These are phyloP conservation scores for Pseudonitzschia pungens DNA, from an alignment of 108 stramenopile species.

Conservation along the genomic window DNA sequence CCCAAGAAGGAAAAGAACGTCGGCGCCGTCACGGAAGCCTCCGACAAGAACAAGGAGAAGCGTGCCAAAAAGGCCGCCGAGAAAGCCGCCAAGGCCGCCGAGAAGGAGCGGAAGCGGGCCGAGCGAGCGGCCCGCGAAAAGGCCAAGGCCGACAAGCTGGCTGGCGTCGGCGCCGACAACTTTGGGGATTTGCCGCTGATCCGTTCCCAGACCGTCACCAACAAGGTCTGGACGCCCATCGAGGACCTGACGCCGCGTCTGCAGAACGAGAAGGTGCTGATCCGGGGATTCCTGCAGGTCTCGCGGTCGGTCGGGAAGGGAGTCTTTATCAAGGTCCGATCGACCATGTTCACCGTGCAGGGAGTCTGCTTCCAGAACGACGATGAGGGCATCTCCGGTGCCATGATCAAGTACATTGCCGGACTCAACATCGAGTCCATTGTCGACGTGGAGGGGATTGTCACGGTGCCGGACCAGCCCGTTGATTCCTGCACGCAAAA, in stretches of 20 bases:
- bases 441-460: constrained; percentile 87
- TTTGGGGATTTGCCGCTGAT: constrained; percentile 92
- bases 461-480: constrained; percentile 81
- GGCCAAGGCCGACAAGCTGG: constrained; percentile 80
- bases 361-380: constrained; percentile 83
- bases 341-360: constrained; percentile 91
- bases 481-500: constrained; percentile 92
- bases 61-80: constrained; percentile 77
- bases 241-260: constrained; percentile 67
- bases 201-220: constrained; percentile 63
- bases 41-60: constrained; percentile 82
- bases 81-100: constrained; percentile 85
- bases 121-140: constrained; percentile 76
- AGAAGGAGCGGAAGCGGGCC: constrained; percentile 79
- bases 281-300: constrained; percentile 88
- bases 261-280: constrained; percentile 77
- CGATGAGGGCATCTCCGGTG: constrained; percentile 48
- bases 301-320: constrained; percentile 91
- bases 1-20: constrained; percentile 39
- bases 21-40: constrained; percentile 50
- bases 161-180: constrained; percentile 74
- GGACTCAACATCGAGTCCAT: constrained; percentile 89
- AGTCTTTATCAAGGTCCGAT: constrained; percentile 93
- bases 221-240: constrained; percentile 76
- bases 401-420: constrained; percentile 96